Percentiles rank a stretch among this genome's conserved stretches.
These are phyloP conservation scores for Neurospora cerealis DNA, from an alignment of 495 filamentous ascomycete species.

Conservation along the genomic window DNA sequence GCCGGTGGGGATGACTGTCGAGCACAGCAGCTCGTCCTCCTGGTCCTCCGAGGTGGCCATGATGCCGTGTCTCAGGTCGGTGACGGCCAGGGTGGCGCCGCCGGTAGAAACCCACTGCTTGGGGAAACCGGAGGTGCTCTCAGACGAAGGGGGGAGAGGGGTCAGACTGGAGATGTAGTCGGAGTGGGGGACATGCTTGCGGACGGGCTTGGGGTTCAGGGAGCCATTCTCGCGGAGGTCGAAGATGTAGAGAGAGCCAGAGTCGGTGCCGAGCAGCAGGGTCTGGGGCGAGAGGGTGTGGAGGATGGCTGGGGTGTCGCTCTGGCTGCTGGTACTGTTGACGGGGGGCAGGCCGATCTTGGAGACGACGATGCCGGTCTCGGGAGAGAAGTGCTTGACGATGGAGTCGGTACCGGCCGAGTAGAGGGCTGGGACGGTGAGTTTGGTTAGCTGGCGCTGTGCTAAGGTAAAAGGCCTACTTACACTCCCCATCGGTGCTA, in stretches of 20 bases:
- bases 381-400: slow-evolving; percentile 73
- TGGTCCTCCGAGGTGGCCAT: slow-evolving; percentile 83
- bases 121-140: slow-evolving; percentile 72
- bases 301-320: slow-evolving; percentile 66
- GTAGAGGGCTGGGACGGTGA: slow-evolving; percentile 48
- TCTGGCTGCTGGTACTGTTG: slow-evolving; percentile 20
- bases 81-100: slow-evolving; percentile 78
- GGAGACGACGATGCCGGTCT: slow-evolving; percentile 69
- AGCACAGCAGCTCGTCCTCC: slow-evolving; percentile 82
- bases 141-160: slow-evolving; percentile 64
- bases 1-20: slow-evolving; percentile 59
- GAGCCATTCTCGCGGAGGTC: slow-evolving; percentile 67
- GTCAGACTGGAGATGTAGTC: slow-evolving; percentile 90
- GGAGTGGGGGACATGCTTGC: slow-evolving; percentile 75
- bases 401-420: slow-evolving; percentile 85
- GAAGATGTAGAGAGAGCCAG: slow-evolving; percentile 78
- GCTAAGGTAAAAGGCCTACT: slow-evolving; percentile 5
- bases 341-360: slow-evolving; percentile 57
- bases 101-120: slow-evolving; percentile 93
- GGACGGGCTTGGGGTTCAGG: slow-evolving; percentile 52
- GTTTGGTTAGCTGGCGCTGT: slow-evolving; percentile 6
- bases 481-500: slow-evolving; percentile 58
- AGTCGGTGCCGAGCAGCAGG: slow-evolving; percentile 83
- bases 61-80: slow-evolving; percentile 74
- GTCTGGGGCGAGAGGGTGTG: slow-evolving; percentile 78